phyloP scores from a whole-genome alignment of 1,284 basidiomycete species.

The Meripilus lineatus region DNA sequence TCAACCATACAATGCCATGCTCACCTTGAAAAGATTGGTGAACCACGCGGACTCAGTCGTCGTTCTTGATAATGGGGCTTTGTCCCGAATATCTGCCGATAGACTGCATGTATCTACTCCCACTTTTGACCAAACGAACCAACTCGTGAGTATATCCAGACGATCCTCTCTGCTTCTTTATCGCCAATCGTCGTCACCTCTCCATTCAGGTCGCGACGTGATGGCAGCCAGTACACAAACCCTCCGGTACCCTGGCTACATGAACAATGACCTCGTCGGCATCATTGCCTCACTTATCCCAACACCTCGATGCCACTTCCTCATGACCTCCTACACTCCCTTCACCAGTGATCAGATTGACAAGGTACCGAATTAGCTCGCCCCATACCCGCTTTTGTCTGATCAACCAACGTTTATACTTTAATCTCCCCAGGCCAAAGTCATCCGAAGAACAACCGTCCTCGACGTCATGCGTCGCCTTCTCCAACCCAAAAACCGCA shows the following conservation, averaged over 20 bases:
- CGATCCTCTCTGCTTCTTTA: too few relatives aligned
- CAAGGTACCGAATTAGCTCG: slow-evolving; percentile 59
- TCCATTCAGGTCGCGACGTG: slow-evolving; percentile 94
- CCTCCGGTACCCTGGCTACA: slow-evolving; percentile 96
- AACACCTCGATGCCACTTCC: slow-evolving; percentile 98
- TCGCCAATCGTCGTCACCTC: too few relatives aligned
- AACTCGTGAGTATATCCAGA: slow-evolving; percentile 42
- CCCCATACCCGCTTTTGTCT: slow-evolving; percentile 4
- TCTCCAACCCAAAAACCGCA: slow-evolving; percentile 96
- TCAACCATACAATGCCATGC: slow-evolving; percentile 95
- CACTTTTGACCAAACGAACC: slow-evolving; percentile 93
- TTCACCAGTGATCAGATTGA: slow-evolving; percentile 96
- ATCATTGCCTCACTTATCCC: slow-evolving; percentile 98
- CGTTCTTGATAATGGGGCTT: slow-evolving; percentile 94
- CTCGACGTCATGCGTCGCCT: slow-evolving; percentile 98
- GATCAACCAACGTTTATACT: not conserved
- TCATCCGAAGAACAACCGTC: slow-evolving; percentile 88
- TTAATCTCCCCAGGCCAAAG: slow-evolving; percentile 27
- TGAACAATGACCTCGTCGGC: slow-evolving; percentile 99
- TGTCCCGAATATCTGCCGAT: slow-evolving; percentile 90
- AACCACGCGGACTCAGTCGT: slow-evolving; percentile 98
- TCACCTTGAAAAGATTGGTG: slow-evolving; percentile 93
- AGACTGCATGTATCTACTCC: slow-evolving; percentile 88
- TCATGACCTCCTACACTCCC: slow-evolving; percentile 99
- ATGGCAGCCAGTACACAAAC: slow-evolving; percentile 98